Evolutionary conservation across 257 asterid genomes (phyloP), one percentile per base, ranked within the genome.

Genomic region (Paraleonurus japonicus): DNA sequence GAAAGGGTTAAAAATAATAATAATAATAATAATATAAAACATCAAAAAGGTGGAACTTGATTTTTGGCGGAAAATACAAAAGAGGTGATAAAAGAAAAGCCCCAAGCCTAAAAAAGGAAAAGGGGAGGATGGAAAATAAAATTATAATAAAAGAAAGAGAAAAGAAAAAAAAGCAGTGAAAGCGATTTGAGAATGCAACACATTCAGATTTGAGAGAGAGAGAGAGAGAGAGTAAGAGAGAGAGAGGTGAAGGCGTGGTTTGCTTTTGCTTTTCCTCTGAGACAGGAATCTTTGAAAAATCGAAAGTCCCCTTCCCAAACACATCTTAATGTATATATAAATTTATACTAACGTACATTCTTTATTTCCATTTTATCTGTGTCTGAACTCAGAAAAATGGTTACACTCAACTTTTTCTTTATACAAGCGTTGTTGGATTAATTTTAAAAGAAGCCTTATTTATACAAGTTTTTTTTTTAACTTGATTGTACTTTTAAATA

Each of bases 281-380:
- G 82, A 83, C 88, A 78, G 79, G 95, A 90, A 90, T 88, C 90
- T 90, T 88, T 85, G 80, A 83, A 86, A 61, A 80, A 81, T 78
- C 81, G 26, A 76, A 85, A 79, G 70, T 55, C 76, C 69, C 80
- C 62, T 11, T 22, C 64, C 67, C 67, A 16, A 61, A 73, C 41
- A 17, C 41, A 74, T 7, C 60, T 53, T 53, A 53, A 53, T 17
- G 4, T 53, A 20, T 7, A 3, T 53, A 53, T 17, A 7, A 2
- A 51, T 17, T 7, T 4, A 17, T 16, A 50, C 4, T 11, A 24
- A 3, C 12, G 11, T 24, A 26, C 15, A 57, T 57, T 24, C 26
- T 22, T 24, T 0, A 7, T 54, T 54, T 22, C 13, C 2, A 19
- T 54, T 54, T 22, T 22, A 5, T 54, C 1, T 57, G 37, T 24